Base-by-base conservation (phyloP, 306 rosid species). In the Prunus fruticosa region DNA sequence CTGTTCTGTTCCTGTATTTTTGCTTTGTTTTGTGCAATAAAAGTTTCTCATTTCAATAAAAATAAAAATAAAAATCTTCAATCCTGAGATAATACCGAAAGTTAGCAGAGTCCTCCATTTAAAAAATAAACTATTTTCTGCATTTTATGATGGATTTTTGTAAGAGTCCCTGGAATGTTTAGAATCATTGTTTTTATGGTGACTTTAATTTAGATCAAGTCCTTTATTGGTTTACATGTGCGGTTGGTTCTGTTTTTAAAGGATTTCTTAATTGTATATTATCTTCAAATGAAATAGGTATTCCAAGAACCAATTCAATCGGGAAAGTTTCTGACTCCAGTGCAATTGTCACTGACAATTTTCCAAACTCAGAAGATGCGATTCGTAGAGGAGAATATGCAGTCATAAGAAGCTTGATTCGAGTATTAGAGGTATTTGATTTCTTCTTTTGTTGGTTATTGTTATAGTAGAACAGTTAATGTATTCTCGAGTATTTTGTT, bases 341-440 rank as follows among this genome's bases (percentile, higher is more conserved):
- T 85, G 71, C 82, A 45, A 90, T 81, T 87, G 86, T 76, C 16
- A 46, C 86, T 47, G 96, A 93, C 76, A 83, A 81, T 65, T 50
- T 85, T 51, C 90, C 94, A 46, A 87, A 86, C 80, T 90, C 98
- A 66, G 96, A 93, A 74, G 96, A 90, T 77, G 96, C 98, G 70
- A 85, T 93, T 81, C 93, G 93, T 46, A 86, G 94, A 84, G 98
- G 98, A 81, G 98, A 93, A 85, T 93, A 89, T 86, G 88, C 82
- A 20, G 94, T 89, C 85, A 90, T 93, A 83, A 87, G 98, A 85
- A 93, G 98, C 82, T 83, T 93, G 89, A 87, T 89, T 84, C 89
- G 98, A 79, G 98, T 86, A 67, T 81, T 93, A 82, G 98, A 93
- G 98, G 98, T 93, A 89, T 63, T 67, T 79, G 80, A 49, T 63